phyloP scores from a whole-genome alignment of 345 rosid species.

The Populus tremula region DNA sequence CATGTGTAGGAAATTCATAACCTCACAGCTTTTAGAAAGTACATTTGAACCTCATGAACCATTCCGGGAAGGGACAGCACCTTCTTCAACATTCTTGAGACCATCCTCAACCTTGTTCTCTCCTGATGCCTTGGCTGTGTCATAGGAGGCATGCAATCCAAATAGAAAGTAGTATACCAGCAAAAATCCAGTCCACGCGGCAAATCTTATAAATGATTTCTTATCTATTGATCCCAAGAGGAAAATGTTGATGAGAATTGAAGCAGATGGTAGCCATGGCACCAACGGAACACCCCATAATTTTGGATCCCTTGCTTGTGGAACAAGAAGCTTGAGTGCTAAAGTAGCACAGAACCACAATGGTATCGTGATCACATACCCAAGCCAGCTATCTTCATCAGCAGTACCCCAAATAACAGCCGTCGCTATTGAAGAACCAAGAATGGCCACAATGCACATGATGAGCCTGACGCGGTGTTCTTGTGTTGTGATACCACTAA shows the following conservation, averaged over 20 bases:
- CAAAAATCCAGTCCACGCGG: background rate
- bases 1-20: background rate
- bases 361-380: constrained; percentile 3
- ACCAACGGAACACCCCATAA: constrained; percentile 15
- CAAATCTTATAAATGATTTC: constrained; percentile 3
- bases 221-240: constrained; percentile 8
- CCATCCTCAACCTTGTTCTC: constrained; percentile 3
- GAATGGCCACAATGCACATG: background rate
- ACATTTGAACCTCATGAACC: background rate
- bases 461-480: background rate
- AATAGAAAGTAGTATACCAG: constrained; percentile 4
- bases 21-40: background rate
- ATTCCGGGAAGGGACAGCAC: background rate
- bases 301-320: constrained; percentile 12
- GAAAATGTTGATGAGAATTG: constrained; percentile 11
- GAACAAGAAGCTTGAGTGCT: constrained; percentile 3
- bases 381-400: background rate
- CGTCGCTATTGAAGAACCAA: constrained; percentile 7
- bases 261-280: constrained; percentile 9
- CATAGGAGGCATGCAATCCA: constrained; percentile 14
- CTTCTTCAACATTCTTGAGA: background rate
- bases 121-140: constrained; percentile 8
- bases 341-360: constrained; percentile 4
- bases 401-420: background rate
- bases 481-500: background rate